Evolutionary conservation across 202 grass and related monocot genomes (phyloP), one percentile per base, ranked within the genome.

Genomic region (Carex sylvatica): DNA sequence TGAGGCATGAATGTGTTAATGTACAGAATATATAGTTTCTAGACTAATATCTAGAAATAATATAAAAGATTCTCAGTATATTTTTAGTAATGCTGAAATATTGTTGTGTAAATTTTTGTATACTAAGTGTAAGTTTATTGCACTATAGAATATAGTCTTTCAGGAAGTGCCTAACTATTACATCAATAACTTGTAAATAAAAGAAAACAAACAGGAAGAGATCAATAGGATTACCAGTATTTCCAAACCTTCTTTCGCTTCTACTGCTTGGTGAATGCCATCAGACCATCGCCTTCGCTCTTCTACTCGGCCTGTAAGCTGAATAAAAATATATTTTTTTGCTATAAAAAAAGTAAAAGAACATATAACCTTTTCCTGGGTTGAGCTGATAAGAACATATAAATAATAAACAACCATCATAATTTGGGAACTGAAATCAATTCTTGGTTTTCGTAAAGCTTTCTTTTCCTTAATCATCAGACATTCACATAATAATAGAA

Each of bases 191-290:
- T 61, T 5, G 2, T 4, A 61, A 35, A 59, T 64, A 80, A 58
- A 47, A 80, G 9, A 35, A 80, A 82, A 80, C 33, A 78, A 88
- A 36, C 69, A 65, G 12, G 13, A 86, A 74, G 81, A 81, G 8
- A 82, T 56, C 19, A 82, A 65, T 9, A 87, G 47, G 82, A 55
- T 60, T 74, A 93, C 95, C 92, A 93, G 90, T 9, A 98, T 95
- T 91, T 90, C 88, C 62, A 98, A 84, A 77, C 87, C 92, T 87
- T 98, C 95, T 91, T 98, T 98, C 76, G 95, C 95, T 94, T 98
- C 95, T 74, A 98, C 92, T 73, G 95, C 92, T 95, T 98, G 95
- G 82, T 98, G 95, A 85, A 98, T 98, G 80, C 95, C 95, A 80
- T 98, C 92, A 88, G 95, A 95, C 95, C 95, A 98, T 88, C 95